Base-by-base conservation (phyloP, 768 basidiomycete genomes). In the Piloderma croceum region DNA sequence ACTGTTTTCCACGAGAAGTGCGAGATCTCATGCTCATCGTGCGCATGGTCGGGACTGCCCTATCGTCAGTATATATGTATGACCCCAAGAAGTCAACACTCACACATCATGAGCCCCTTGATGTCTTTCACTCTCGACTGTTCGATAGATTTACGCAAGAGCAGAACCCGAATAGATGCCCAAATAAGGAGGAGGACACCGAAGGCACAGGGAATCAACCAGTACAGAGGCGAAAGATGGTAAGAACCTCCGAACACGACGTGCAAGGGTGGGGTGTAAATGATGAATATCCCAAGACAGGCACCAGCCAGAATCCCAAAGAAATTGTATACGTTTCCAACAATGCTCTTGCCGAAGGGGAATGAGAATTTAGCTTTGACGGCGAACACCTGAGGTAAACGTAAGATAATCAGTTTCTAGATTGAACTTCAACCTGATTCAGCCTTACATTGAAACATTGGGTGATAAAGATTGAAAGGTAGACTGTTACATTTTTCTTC, bases 81-180 rank as follows among this genome's bases (percentile, higher is more conserved):
- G 3, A 39, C 19, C n/a, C 32, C 5, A 27, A n/a, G 34, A 34
- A 19, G 19, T 36, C 36, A 15, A 12, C 18, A 73, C 80, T 49
- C 67, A 81, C 80, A 80, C 81, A 83, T 82, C 76, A 75, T 76
- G 23, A 83, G 59, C 2, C 80, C 80, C 43, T 71, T 74, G 49
- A 83, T 80, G 57, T 80, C 77, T 50, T 77, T 78, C 27, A 81
- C 80, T 45, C 65, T 70, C 46, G 70, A 56, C 35, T 70, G 65
- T 50, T 79, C 73, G 18, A 80, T 60, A 13, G 71, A 69, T 52
- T 73, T 79, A 25, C 78, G 61, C 43, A 81, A 51, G 24, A 83
- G 42, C 15, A 82, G 32, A 18, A 83, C 80, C 3, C 80, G 67
- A 23, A 83, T 46, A 9, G 73, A 75, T 13, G 79, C 60, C 79